Percentiles rank a stretch among this genome's conserved stretches.
Evolutionary conservation across 2,329 filamentous ascomycete species (phyloP).

Genomic region (Phialophora macrospora): DNA sequence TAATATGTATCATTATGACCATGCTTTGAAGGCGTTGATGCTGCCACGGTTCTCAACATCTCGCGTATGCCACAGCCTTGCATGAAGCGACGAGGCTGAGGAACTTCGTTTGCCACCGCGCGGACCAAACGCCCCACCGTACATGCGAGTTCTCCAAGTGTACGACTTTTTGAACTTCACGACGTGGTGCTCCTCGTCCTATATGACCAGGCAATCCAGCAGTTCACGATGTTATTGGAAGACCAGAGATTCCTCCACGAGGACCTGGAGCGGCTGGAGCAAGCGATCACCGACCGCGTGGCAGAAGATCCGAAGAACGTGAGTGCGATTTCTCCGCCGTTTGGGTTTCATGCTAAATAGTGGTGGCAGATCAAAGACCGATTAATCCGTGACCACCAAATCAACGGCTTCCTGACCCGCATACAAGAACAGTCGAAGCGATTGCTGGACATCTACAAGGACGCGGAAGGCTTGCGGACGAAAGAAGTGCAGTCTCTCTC

Average conservation of each 20-base stretch:
- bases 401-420: slow-evolving; percentile 81
- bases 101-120: background rate
- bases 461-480: slow-evolving; percentile 71
- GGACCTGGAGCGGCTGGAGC: slow-evolving; percentile 93
- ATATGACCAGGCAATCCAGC: background rate
- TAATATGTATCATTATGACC: background rate
- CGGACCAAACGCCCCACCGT: slow-evolving; percentile 12
- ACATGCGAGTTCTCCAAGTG: background rate
- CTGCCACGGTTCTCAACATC: background rate
- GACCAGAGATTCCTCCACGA: slow-evolving; percentile 94
- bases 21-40: background rate
- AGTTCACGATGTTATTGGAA: slow-evolving; percentile 73
- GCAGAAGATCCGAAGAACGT: slow-evolving; percentile 87
- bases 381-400: slow-evolving; percentile 88
- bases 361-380: slow-evolving; percentile 76
- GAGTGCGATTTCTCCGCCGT: slow-evolving; percentile 46
- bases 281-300: slow-evolving; percentile 87
- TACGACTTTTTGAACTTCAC: background rate
- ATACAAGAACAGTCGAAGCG: slow-evolving; percentile 85
- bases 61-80: background rate
- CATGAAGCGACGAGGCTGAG: background rate
- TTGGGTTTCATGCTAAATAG: slow-evolving; percentile 3
- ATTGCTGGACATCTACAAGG: slow-evolving; percentile 81
- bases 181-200: background rate
- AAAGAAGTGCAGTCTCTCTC: slow-evolving; percentile 84